Percentiles rank a stretch among this genome's conserved stretches.
Conservation (phyloP, 805 yeast species). For the Pichia occidentalis region DNA sequence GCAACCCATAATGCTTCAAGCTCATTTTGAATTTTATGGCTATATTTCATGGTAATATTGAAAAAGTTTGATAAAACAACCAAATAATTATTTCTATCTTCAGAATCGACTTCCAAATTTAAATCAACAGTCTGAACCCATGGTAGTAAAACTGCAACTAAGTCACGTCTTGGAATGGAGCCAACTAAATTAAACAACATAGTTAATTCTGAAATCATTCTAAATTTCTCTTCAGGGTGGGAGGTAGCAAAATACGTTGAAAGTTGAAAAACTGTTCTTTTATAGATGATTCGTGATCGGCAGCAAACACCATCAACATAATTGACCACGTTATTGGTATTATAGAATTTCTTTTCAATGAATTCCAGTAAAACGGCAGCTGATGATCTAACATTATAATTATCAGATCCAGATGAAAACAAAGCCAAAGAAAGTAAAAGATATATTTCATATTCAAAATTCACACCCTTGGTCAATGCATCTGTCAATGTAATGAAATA, state of each 20-base stretch:
- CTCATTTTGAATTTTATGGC: constrained; percentile 71
- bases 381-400: constrained; percentile 55
- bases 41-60: constrained; percentile 76
- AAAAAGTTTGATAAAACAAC: constrained; percentile 79
- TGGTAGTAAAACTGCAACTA: constrained; percentile 74
- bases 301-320: constrained; percentile 69
- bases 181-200: constrained; percentile 57
- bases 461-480: constrained; percentile 45
- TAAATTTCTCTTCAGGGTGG: constrained; percentile 53
- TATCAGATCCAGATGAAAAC: constrained; percentile 73
- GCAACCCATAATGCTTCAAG: constrained; percentile 96
- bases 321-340: constrained; percentile 45
- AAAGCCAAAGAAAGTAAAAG: constrained; percentile 70
- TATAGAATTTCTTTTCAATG: constrained; percentile 55
- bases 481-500: constrained; percentile 70
- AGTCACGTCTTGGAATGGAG: constrained; percentile 61
- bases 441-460: constrained; percentile 47
- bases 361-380: constrained; percentile 67
- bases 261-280: constrained; percentile 74
- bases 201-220: constrained; percentile 66
- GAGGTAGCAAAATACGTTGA: constrained; percentile 63
- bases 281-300: constrained; percentile 74
- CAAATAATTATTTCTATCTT: constrained; percentile 32
- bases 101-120: constrained; percentile 28
- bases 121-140: constrained; percentile 87